Base-by-base conservation (phyloP, 257 asterid genomes). In the Paulownia fortunei region DNA sequence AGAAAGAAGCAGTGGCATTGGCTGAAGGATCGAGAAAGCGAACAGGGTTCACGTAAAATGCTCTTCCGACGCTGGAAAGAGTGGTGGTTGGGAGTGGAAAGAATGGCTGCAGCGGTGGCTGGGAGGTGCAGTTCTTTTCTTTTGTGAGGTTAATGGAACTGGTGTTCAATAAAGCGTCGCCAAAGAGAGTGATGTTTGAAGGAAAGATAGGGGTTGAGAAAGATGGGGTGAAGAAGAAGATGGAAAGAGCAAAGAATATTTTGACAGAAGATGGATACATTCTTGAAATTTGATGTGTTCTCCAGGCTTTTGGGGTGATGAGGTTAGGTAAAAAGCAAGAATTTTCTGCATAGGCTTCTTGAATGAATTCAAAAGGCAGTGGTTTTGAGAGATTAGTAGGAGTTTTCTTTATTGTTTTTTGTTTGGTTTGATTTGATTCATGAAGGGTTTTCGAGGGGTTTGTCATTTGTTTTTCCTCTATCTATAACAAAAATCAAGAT, bases 11-110 rank as follows among this genome's bases (percentile, higher is more conserved):
- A 0, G 92, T 73, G 59, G 78, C 59, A 12, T 88, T 87, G 24
- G 88, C 39, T 2, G 80, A 73, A 18, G 86, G 66, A 66, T 88
- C 93, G 49, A 88, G 91, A 80, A 92, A 92, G 0, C 88, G 89
- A 80, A 92, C 24, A 2, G 96, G 92, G 81, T 80, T 76, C 15
- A 59, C 73, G 66, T 84, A 87, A 76, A 90, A 88, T 9, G 91
- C 96, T 79, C 94, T 78, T 37, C 96, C 97, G 19, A 81, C 70
- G 71, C 84, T 81, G 51, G 87, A 80, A 51, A 73, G 12, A 8
- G 77, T 23, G 19, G 91, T 44, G 63, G 63, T 6, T 5, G 74
- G 8, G 19, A 62, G 68, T 27, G 7, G 30, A 10, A 19, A 7
- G 23, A 51, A 7, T 5, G 73, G 27, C 41, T 69, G 54, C 60